Conservation (phyloP, 129 eudicot species). For the Mikania micrantha region DNA sequence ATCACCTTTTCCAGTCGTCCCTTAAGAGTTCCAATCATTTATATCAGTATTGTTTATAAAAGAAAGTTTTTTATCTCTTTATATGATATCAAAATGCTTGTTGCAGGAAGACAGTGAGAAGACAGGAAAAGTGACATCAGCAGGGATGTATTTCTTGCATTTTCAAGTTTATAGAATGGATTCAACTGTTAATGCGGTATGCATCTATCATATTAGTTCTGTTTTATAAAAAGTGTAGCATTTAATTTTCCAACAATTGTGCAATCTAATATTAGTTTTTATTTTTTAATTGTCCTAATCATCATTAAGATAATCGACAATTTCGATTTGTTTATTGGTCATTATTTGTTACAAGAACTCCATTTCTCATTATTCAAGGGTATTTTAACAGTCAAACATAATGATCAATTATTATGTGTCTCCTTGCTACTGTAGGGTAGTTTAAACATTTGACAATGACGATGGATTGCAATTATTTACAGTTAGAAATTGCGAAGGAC, state of each 20-base stretch:
- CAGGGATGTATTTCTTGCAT: conserved; percentile 97
- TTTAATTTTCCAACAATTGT: neutral
- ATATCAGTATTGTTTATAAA: neutral
- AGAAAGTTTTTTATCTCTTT: neutral
- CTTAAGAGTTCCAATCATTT: neutral
- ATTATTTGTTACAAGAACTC: neutral
- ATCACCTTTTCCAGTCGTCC: conserved; percentile 8
- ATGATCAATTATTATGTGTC: neutral
- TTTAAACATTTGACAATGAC: conserved; percentile 1
- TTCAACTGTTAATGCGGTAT: conserved; percentile 83
- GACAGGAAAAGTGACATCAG: conserved; percentile 92
- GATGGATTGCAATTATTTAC: conserved; percentile 4
- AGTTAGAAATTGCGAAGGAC: conserved; percentile 98
- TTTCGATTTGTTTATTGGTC: neutral
- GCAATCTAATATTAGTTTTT: neutral
- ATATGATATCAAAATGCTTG: neutral
- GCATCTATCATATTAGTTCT: conserved; percentile 7
- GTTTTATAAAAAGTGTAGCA: neutral
- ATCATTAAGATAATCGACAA: too few relatives aligned
- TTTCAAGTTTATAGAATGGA: conserved; percentile 99
- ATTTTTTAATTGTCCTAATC: too few relatives aligned
- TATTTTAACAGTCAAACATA: neutral
- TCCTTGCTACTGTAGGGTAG: neutral
- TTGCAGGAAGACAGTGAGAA: conserved; percentile 96
- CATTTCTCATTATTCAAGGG: neutral